These are phyloP conservation scores for Agaricus blazei DNA, from an alignment of 768 basidiomycete species.

Conservation along the genomic window DNA sequence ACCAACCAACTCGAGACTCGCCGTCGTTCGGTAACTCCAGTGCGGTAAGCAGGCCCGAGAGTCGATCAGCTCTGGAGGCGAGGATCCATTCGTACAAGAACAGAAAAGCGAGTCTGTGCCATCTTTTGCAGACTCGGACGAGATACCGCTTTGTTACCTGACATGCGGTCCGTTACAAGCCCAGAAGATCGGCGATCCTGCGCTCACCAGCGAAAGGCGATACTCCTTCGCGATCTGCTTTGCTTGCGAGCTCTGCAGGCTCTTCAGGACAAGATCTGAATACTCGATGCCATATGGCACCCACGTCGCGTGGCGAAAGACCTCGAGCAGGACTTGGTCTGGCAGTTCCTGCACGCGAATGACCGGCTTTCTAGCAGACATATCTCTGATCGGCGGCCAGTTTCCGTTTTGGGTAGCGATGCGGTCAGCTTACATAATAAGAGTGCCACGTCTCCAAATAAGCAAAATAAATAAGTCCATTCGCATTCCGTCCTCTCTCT, in stretches of 20 bases:
- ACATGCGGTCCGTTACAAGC: not conserved
- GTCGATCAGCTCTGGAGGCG: constrained; percentile 10
- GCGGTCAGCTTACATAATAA: constrained; percentile 1
- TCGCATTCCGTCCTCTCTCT: constrained; percentile 8
- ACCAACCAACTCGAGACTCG: constrained; percentile 16
- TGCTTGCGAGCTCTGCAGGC: constrained; percentile 10
- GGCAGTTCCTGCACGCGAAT: constrained; percentile 17
- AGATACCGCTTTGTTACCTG: constrained; percentile 10
- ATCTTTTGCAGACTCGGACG: constrained; percentile 17
- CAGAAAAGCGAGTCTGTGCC: constrained; percentile 16
- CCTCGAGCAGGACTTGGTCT: constrained; percentile 22
- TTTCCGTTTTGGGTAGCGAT: too few species aligned
- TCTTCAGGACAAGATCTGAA: constrained; percentile 10
- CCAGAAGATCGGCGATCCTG: not conserved
- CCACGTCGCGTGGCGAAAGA: constrained; percentile 22
- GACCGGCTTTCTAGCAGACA: constrained; percentile 17
- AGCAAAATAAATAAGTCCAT: not conserved
- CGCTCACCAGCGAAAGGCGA: constrained; percentile 19
- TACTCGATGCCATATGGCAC: constrained; percentile 18
- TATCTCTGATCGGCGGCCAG: not conserved
- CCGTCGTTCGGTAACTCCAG: not conserved
- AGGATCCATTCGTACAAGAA: constrained; percentile 19
- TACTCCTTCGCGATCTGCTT: constrained; percentile 13
- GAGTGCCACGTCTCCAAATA: constrained; percentile 5
- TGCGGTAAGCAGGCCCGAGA: not conserved